phyloP scores from a whole-genome alignment of 2,329 filamentous ascomycete genomes.

The Lachnellula occidentalis region DNA sequence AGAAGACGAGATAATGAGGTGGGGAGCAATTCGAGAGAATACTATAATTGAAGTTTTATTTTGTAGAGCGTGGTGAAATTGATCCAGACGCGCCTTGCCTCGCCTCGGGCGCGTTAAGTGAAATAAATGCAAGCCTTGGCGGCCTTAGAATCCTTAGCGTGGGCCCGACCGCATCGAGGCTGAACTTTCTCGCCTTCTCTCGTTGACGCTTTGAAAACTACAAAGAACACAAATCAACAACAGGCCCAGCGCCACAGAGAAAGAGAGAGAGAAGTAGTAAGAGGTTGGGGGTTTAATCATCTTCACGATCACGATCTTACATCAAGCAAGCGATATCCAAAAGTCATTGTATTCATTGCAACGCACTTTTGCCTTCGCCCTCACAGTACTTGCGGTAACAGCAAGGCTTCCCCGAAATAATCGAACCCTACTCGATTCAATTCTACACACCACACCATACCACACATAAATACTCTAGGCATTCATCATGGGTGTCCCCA shows the following conservation, averaged over 20 bases:
- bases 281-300: background rate
- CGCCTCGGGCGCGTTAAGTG: conserved; percentile 19
- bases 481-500: conserved; percentile 47
- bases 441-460: conserved; percentile 8
- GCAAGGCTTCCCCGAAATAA: conserved; percentile 16
- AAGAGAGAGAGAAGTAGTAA: conserved; percentile 3
- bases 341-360: background rate
- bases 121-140: background rate
- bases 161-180: background rate
- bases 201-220: background rate
- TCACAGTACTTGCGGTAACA: conserved; percentile 25
- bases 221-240: conserved; percentile 11
- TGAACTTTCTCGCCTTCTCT: conserved; percentile 3
- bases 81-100: conserved; percentile 7
- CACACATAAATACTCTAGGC: conserved; percentile 11
- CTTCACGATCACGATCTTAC: background rate
- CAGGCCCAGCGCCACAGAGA: conserved; percentile 11
- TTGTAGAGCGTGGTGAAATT: background rate
- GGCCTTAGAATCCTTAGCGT: background rate
- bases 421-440: conserved; percentile 7
- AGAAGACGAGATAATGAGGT: background rate
- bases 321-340: background rate
- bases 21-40: background rate
- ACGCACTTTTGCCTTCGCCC: conserved; percentile 3
- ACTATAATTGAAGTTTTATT: no score